phyloP scores from a whole-genome alignment of 2,329 filamentous ascomycete species.

The Trichoderma oligosporum region DNA sequence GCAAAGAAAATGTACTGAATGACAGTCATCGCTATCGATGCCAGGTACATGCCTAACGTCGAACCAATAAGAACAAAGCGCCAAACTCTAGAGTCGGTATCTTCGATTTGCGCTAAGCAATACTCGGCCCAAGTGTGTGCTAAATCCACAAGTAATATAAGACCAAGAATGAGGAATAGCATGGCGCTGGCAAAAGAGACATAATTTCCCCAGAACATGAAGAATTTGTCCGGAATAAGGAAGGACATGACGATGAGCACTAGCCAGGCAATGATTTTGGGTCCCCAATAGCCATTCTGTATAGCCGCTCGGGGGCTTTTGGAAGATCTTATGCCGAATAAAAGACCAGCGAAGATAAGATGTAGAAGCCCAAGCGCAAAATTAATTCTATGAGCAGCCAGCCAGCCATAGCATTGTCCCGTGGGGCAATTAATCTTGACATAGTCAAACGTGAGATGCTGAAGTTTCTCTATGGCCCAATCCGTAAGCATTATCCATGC shows the following conservation, averaged over 20 bases:
- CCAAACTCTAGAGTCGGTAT: constrained; percentile 81
- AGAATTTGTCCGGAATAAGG: constrained; percentile 92
- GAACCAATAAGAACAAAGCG: constrained; percentile 84
- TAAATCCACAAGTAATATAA: constrained; percentile 89
- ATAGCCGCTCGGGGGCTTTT: constrained; percentile 82
- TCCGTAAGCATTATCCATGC: constrained; percentile 99
- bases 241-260: constrained; percentile 85
- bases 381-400: constrained; percentile 95
- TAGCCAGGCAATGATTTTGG: constrained; percentile 88
- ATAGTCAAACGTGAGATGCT: constrained; percentile 89
- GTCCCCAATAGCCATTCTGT: constrained; percentile 99
- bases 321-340: constrained; percentile 82
- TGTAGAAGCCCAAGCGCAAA: constrained; percentile 96
- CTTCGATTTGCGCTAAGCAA: constrained; percentile 89
- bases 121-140: constrained; percentile 97
- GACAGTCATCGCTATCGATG: constrained; percentile 88
- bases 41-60: constrained; percentile 88
- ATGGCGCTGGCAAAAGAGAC: constrained; percentile 84
- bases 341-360: constrained; percentile 74
- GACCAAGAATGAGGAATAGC: constrained; percentile 86
- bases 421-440: constrained; percentile 92
- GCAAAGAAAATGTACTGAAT: constrained; percentile 98
- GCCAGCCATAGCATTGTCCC: constrained; percentile 89
- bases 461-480: constrained; percentile 94
- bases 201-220: constrained; percentile 94